These are phyloP conservation scores for Kondoa subrosea DNA, from an alignment of 768 basidiomycete species.

Conservation along the genomic window DNA sequence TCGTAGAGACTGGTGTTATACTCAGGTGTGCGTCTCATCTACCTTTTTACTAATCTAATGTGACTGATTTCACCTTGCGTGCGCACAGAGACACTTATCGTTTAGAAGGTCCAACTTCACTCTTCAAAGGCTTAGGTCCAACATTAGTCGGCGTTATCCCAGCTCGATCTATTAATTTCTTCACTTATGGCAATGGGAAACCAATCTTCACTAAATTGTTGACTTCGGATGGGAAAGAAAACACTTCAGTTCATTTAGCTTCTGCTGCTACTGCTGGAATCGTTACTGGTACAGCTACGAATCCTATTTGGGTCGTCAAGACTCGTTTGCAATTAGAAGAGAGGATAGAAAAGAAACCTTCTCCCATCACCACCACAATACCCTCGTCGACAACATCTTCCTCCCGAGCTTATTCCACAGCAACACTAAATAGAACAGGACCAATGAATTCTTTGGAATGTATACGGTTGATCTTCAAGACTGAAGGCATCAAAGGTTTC, in stretches of 20 bases:
- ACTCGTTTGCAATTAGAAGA: constrained; percentile 67
- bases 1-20: constrained; percentile 84
- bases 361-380: not conserved
- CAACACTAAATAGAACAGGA: constrained; percentile 17
- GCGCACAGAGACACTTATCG: constrained; percentile 47
- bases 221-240: constrained; percentile 55
- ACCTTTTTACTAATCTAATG: not conserved
- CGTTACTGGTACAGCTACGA: constrained; percentile 72
- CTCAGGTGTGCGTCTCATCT: constrained; percentile 45
- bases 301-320: constrained; percentile 99
- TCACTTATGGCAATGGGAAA: constrained; percentile 93
- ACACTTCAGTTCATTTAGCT: constrained; percentile 62
- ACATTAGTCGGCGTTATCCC: constrained; percentile 89
- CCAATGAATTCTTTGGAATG: constrained; percentile 11
- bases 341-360: constrained; percentile 12
- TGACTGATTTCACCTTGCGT: not conserved
- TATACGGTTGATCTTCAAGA: constrained; percentile 44
- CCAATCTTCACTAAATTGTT: constrained; percentile 62
- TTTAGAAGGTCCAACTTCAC: constrained; percentile 67
- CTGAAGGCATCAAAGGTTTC: constrained; percentile 71
- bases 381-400: constrained; percentile 7
- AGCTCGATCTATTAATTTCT: constrained; percentile 89
- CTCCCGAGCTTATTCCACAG: constrained; percentile 19
- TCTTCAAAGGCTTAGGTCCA: constrained; percentile 88
- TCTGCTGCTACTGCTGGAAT: constrained; percentile 79